A percentile compares a stretch with the other conserved stretches of the same genome.
Evolutionary conservation across 2,329 filamentous ascomycete species (phyloP).

Genomic region (Tolypocladium album): DNA sequence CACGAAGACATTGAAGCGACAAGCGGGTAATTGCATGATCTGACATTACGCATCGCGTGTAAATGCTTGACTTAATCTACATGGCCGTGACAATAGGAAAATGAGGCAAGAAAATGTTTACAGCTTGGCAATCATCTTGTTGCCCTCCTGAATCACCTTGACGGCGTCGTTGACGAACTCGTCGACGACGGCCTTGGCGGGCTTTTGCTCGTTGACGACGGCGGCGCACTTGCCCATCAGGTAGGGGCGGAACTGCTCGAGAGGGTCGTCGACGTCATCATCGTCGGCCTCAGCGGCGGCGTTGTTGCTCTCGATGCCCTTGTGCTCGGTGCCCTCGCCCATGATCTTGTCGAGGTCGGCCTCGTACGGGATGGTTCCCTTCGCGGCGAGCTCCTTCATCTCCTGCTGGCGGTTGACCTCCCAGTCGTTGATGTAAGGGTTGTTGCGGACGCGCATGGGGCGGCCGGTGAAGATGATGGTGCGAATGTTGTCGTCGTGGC

Average conservation of each 20-base stretch:
- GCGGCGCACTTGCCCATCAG: conserved; percentile 96
- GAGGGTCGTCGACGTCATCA: conserved; percentile 67
- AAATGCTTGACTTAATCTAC: conserved; percentile 4
- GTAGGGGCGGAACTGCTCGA: conserved; percentile 86
- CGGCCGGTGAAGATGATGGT: conserved; percentile 98
- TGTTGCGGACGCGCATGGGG: conserved; percentile 85
- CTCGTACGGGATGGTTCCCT: conserved; percentile 90
- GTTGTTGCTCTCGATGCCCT: conserved; percentile 42
- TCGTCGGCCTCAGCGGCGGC: conserved; percentile 54
- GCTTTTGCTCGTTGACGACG: conserved; percentile 86
- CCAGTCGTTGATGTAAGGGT: conserved; percentile 92
- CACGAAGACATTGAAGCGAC: background rate
- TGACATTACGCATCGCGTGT: background rate
- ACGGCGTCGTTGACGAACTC: conserved; percentile 84
- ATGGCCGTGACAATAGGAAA: conserved; percentile 4
- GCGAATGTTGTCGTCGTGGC: conserved; percentile 91
- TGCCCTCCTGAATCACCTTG: conserved; percentile 55
- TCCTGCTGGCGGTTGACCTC: conserved; percentile 82
- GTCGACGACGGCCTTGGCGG: conserved; percentile 84
- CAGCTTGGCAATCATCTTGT: conserved; percentile 60
- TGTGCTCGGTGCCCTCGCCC: conserved; percentile 53
- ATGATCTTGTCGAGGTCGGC: conserved; percentile 79
- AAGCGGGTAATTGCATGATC: background rate
- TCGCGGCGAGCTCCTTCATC: conserved; percentile 82
- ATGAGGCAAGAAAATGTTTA: conserved; percentile 25